Evolutionary conservation across 257 asterid species (phyloP), one percentile per base, ranked within the genome.

Genomic region (Fraxinus americana): DNA sequence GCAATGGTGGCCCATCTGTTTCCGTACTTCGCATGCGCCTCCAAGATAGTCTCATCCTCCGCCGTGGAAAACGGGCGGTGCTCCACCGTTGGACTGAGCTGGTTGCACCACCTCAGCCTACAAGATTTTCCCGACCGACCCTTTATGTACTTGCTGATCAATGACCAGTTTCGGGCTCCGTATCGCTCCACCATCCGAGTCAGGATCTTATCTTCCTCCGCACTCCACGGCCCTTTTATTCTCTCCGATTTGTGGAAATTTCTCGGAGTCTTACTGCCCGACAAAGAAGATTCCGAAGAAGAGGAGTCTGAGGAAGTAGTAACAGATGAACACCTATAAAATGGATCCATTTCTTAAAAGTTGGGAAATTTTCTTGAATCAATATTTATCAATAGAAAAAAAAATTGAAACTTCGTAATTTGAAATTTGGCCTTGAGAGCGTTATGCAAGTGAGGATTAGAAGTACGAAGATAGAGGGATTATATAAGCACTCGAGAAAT

Each of bases 1-100:
- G 98, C 98, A 69, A 93, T 93, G 79, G 96, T 91, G 25, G 98
- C 98, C 98, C 98, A 93, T 5, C 97, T 75, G 77, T 93, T 93
- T 0, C 96, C 98, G 75, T 91, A 86, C 75, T 70, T 80, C 0
- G 80, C 82, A 82, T 90, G 96, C 65, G 98, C 97, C 19, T 90
- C 92, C 71, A 90, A 8, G 78, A 93, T 91, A 68, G 86, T 65
- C 3, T 90, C 91, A 54, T 93, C 98, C 82, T 91, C 97, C 13
- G 81, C 88, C 25, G 89, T 68, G 19, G 97, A 89, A 75, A 91
- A 93, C 1, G 98, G 92, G 9, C 98, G 91, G 89, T 90, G 98
- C 86, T 93, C 88, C 19, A 93, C 97, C 12, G 25, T 81, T 0
- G 98, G 98, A 66, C 97, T 86, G 57, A 92, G 89, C 83, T 92